Evolutionary conservation across 148 eudicot genomes (phyloP), one percentile per base, ranked within the genome.

Genomic region (Beta vulgaris): DNA sequence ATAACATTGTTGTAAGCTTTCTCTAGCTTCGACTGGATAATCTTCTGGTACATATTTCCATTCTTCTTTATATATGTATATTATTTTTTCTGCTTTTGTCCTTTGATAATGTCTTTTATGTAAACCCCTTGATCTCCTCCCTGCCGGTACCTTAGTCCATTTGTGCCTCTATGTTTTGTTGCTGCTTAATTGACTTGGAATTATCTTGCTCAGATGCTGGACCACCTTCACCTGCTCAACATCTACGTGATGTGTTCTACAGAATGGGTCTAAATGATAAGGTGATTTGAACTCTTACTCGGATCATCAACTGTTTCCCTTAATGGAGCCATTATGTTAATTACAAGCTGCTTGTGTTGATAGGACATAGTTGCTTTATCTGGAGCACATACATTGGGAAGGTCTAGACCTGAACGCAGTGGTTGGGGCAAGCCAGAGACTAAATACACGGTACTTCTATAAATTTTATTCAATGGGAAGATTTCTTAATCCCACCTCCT

Each of bases 401-500:
- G 98, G 85, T 90, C 98, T 28, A 87, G 96, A 82, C 98, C 98
- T 58, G 98, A 95, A 68, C 98, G 98, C 57, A 95, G 98, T 84
- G 98, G 98, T 72, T 95, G 98, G 98, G 98, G 98, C 77, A 95
- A 95, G 88, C 93, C 92, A 48, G 93, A 90, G 85, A 95, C 98
- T 14, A 90, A 90, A 73, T 95, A 95, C 79, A 95, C 98, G 89
- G 98, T 95, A 90, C 37, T 37, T 51, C 32, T 62, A 37, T 16
- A 9, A 23, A 3, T 9, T 44, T 68, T 44, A 3, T 4, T 36
- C 13, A 18, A 8, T 28, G 68, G 51, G 39, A 32, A 19, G 55
- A 68, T 13, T n/a, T n/a, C 32, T 8, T 39, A 26, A 19, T 1
- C 7, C 1, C 55, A 8, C 8, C 28, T 3, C 73, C 28, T 42